These are phyloP conservation scores for Kickxella alabastrina DNA, from an alignment of 192 early-diverging fungal species.

Conservation along the genomic window DNA sequence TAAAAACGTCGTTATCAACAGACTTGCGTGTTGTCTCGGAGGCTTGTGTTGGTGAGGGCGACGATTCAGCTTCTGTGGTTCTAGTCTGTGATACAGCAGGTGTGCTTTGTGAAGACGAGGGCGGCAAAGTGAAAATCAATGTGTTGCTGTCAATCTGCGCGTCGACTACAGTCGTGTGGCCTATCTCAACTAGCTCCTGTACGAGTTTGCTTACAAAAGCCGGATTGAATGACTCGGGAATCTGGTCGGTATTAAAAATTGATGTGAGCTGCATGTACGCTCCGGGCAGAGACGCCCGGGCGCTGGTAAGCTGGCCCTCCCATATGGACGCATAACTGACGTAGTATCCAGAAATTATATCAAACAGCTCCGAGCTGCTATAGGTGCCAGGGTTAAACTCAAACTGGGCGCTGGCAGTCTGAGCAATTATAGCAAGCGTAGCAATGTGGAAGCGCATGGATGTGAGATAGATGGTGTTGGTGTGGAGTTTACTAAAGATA, in stretches of 20 bases:
- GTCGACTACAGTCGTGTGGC: constrained; percentile 26
- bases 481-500: too few relatives aligned
- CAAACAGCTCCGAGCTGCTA: constrained; percentile 17
- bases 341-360: constrained; percentile 26
- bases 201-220: constrained; percentile 28
- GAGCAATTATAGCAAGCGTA: background rate
- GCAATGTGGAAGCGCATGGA: background rate
- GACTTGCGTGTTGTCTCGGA: background rate
- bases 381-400: constrained; percentile 31
- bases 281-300: constrained; percentile 18
- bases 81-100: background rate
- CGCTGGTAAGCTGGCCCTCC: constrained; percentile 17
- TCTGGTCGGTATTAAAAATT: constrained; percentile 7
- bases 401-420: constrained; percentile 16
- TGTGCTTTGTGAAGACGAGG: background rate
- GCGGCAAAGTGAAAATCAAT: background rate
- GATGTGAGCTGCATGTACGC: constrained; percentile 26
- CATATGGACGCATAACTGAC: constrained; percentile 19
- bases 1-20: background rate
- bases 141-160: background rate
- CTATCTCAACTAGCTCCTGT: constrained; percentile 24
- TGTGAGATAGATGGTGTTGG: background rate
- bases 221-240: constrained; percentile 27
- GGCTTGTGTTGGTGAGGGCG: background rate
- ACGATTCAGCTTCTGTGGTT: background rate